Evolutionary conservation across 768 basidiomycete genomes (phyloP).

Genomic region (Serendipita sp.): DNA sequence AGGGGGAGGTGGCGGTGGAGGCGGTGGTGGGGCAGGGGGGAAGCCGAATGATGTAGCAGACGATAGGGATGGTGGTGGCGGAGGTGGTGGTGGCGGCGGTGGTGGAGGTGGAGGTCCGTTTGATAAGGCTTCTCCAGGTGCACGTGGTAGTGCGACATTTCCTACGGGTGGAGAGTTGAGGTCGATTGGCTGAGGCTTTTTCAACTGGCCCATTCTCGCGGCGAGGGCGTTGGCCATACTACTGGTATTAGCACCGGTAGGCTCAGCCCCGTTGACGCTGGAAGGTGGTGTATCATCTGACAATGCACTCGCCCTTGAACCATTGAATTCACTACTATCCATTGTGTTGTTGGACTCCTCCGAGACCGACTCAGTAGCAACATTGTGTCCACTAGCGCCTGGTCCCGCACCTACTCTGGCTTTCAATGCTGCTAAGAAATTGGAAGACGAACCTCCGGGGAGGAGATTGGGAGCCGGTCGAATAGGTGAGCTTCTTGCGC

Average conservation of each 20-base stretch:
- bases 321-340: background rate
- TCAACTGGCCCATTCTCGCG: background rate
- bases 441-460: background rate
- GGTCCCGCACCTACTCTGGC: background rate
- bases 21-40: conserved; percentile 9
- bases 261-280: background rate
- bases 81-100: conserved; percentile 16
- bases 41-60: conserved; percentile 8
- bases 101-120: conserved; percentile 16
- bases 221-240: background rate
- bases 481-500: background rate
- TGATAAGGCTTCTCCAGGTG: background rate
- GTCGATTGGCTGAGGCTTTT: background rate
- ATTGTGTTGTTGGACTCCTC: conserved; percentile 1
- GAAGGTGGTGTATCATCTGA: conserved; percentile 5
- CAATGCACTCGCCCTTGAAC: background rate
- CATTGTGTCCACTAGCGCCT: background rate
- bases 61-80: conserved; percentile 11
- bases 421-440: background rate
- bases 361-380: background rate
- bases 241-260: background rate
- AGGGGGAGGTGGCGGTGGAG: conserved; percentile 15
- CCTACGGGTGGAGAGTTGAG: background rate
- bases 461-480: background rate
- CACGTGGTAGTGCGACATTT: background rate